phyloP scores from a whole-genome alignment of 495 filamentous ascomycete genomes.

The Tuber borchii region DNA sequence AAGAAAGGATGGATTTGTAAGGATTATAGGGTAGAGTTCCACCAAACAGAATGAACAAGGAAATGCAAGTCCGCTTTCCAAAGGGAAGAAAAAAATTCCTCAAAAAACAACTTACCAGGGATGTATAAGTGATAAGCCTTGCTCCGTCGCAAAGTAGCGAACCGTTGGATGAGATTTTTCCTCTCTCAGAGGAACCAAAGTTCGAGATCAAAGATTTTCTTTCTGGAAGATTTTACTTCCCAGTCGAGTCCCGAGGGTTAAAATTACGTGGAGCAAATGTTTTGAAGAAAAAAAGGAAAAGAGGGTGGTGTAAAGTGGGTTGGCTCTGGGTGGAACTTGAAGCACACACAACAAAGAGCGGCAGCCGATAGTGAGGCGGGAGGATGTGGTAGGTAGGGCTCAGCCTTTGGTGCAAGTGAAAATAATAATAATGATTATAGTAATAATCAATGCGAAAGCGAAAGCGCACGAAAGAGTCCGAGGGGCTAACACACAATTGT shows the following conservation, averaged over 20 bases:
- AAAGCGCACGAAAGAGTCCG: constrained; percentile 16
- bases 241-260: not conserved
- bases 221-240: constrained; percentile 3
- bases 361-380: constrained; percentile 18
- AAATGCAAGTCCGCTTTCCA: not conserved
- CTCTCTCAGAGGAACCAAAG: not conserved
- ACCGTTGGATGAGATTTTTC: not conserved
- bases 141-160: not conserved
- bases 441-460: constrained; percentile 26
- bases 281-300: not conserved
- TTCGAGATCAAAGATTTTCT: not conserved
- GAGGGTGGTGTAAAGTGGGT: not conserved
- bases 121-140: not conserved
- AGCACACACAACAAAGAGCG: constrained; percentile 32
- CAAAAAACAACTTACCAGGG: not conserved
- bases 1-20: constrained; percentile 16
- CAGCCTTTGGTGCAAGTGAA: constrained; percentile 20
- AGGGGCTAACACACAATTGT: constrained; percentile 18
- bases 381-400: constrained; percentile 12
- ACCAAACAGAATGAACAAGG: constrained; percentile 2
- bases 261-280: constrained; percentile 4
- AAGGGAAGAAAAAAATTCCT: not conserved
- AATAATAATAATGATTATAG: constrained; percentile 30
- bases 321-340: not conserved
- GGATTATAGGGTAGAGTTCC: constrained; percentile 1